phyloP scores from a whole-genome alignment of 495 filamentous ascomycete genomes.

The Choiromyces venosus region DNA sequence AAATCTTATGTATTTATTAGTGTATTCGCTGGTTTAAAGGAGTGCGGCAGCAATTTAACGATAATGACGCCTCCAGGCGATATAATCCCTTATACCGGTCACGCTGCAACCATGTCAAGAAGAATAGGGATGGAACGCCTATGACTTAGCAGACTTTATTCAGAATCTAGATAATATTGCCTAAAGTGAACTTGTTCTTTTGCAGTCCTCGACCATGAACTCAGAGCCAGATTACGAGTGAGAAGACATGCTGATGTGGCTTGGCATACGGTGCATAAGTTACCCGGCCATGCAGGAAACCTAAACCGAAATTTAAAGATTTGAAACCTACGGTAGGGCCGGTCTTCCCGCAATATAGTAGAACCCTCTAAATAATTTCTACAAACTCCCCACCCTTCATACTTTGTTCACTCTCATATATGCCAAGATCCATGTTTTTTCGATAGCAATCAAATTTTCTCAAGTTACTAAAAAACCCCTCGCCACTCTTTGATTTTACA shows the following conservation, averaged over 20 bases:
- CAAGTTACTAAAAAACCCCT: neutral
- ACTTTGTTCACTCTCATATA: neutral
- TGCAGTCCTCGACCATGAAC: too few relatives aligned
- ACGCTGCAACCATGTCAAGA: too few relatives aligned
- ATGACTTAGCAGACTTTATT: too few relatives aligned
- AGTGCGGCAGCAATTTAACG: neutral
- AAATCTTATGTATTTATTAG: neutral
- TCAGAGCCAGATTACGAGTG: neutral
- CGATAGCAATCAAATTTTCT: neutral
- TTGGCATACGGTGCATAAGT: neutral
- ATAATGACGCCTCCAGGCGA: neutral
- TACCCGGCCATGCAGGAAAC: neutral
- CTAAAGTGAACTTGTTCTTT: too few relatives aligned
- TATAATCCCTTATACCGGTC: neutral
- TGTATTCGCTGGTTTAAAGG: neutral
- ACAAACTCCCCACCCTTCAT: neutral
- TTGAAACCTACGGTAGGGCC: neutral
- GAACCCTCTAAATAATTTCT: neutral
- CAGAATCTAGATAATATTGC: too few relatives aligned
- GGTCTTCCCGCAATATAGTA: neutral
- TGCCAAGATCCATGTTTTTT: neutral
- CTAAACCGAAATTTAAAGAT: neutral
- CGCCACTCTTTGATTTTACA: neutral
- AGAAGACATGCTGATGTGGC: neutral
- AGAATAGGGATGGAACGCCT: too few relatives aligned